phyloP scores from a whole-genome alignment of 208 protist genomes.

The Acanthamoeba comandoni region DNA sequence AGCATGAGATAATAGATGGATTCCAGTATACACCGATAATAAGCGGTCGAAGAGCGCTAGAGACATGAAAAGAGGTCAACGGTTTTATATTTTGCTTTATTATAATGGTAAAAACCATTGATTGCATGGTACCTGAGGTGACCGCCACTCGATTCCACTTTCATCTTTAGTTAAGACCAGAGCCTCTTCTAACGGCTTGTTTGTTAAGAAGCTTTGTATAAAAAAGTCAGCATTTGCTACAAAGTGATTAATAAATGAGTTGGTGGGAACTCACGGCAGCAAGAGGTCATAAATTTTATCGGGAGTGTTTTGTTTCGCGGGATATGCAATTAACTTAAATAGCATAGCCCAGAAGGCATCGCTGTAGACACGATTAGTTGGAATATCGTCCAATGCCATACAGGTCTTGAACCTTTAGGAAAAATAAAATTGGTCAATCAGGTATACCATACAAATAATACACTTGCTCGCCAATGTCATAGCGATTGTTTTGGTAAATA shows the following conservation, averaged over 20 bases:
- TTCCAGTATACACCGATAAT: constrained; percentile 72
- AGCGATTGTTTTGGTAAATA: not conserved
- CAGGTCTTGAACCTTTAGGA: constrained; percentile 70
- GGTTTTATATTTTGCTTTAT: no score
- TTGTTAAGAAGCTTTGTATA: constrained; percentile 62
- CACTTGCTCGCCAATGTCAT: not conserved
- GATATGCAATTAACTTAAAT: constrained; percentile 65
- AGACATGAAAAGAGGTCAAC: no score
- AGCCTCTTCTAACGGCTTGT: constrained; percentile 65
- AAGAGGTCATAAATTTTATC: constrained; percentile 74
- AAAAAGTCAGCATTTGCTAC: not conserved
- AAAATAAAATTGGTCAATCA: not conserved
- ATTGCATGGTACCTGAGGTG: constrained; percentile 12
- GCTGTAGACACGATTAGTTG: constrained; percentile 27
- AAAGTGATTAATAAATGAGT: not conserved
- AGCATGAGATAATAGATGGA: constrained; percentile 65
- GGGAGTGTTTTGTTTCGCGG: constrained; percentile 70
- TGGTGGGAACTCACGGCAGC: constrained; percentile 11
- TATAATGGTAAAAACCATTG: no score
- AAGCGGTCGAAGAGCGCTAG: constrained; percentile 57
- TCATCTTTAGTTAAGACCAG: constrained; percentile 63
- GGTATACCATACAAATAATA: not conserved
- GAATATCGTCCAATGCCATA: constrained; percentile 63
- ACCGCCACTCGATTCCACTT: constrained; percentile 66
- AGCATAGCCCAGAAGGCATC: constrained; percentile 74